Base-by-base conservation (phyloP, 108 stramenopile species). In the Asterionellopsis glacialis region DNA sequence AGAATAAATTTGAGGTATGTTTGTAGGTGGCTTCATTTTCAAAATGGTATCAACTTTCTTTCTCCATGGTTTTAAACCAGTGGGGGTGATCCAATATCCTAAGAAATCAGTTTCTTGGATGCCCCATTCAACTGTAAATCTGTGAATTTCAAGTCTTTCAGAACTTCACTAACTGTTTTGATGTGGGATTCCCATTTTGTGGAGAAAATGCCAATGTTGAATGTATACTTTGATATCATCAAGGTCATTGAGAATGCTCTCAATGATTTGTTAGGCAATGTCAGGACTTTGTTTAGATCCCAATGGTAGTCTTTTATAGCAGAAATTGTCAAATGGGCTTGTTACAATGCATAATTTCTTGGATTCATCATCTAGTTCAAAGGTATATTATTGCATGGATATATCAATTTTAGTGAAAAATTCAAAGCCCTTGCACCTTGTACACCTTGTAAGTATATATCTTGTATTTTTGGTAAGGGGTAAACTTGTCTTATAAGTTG, bases 41-140 rank as follows among this genome's bases (percentile, higher is more conserved):
- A 71, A 26, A 1, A 81, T 60, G 7, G 74, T 70, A 27, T 77
- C 44, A 51, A 77, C 42, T 28, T 74, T 77, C 53, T 84, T 80
- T 18, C 55, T 49, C 70, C 76, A 80, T 0, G 79, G 76, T 41
- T 75, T 77, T 1, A 80, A 10, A 14, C 76, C 69, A 13, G 26
- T 52, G 14, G 77, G 77, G 7, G 80, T 81, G 13, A 84, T 39
- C 75, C 77, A 80, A 55, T 80, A 75, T 0, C 83, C 79, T 1
- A 84, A 70, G 63, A 69, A 84, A 74, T 69, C 58, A n/a, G n/a
- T n/a, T n/a, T 80, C 79, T 44, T 77, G 58, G n/a, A 77, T 68
- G 9, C 25, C 64, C 68, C 74, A 81, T 65, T 79, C 75, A 54
- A 72, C 79, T 57, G 82, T 82, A 19, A 75, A 59, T 13, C 74